phyloP scores from a whole-genome alignment of 2,329 filamentous ascomycete species.

The Cladosporium phlei region DNA sequence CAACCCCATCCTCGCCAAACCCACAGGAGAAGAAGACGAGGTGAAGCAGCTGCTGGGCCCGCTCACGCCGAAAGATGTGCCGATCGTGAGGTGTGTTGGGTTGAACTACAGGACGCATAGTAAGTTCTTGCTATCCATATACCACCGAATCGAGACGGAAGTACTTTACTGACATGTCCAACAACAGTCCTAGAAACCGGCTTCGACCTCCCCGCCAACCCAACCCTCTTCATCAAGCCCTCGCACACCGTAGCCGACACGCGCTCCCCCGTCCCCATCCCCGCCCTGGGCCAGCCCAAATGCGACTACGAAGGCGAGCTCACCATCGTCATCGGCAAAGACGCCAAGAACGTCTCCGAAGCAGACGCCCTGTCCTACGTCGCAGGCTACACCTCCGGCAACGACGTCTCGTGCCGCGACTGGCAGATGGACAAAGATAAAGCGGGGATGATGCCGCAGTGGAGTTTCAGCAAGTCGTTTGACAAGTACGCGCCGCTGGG shows the following conservation, averaged over 20 bases:
- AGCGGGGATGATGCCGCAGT: slow-evolving; percentile 53
- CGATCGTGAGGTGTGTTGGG: slow-evolving; percentile 55
- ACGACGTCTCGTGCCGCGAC: slow-evolving; percentile 75
- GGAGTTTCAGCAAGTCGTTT: slow-evolving; percentile 57
- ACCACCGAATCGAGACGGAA: too few relatives aligned
- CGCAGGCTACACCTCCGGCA: slow-evolving; percentile 68
- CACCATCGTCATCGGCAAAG: slow-evolving; percentile 66
- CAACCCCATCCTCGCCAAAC: slow-evolving; percentile 41
- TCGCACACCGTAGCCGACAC: slow-evolving; percentile 62
- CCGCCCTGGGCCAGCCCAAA: slow-evolving; percentile 59
- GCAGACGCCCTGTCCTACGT: slow-evolving; percentile 63
- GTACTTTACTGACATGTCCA: too few relatives aligned
- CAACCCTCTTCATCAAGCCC: slow-evolving; percentile 72
- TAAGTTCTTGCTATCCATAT: slow-evolving; percentile 16
- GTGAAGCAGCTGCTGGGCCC: slow-evolving; percentile 54
- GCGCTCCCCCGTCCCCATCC: slow-evolving; percentile 61
- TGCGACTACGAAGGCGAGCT: slow-evolving; percentile 80
- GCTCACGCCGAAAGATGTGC: slow-evolving; percentile 47
- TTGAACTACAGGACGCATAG: slow-evolving; percentile 57
- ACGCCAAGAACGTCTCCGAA: slow-evolving; percentile 61
- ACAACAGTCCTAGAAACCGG: slow-evolving; percentile 47
- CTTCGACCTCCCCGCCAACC: slow-evolving; percentile 65
- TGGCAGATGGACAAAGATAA: slow-evolving; percentile 43
- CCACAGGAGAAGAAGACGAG: slow-evolving; percentile 51
- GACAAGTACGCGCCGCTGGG: slow-evolving; percentile 54